Base-by-base conservation (phyloP, 768 basidiomycete species). In the Dentipellis sp. region DNA sequence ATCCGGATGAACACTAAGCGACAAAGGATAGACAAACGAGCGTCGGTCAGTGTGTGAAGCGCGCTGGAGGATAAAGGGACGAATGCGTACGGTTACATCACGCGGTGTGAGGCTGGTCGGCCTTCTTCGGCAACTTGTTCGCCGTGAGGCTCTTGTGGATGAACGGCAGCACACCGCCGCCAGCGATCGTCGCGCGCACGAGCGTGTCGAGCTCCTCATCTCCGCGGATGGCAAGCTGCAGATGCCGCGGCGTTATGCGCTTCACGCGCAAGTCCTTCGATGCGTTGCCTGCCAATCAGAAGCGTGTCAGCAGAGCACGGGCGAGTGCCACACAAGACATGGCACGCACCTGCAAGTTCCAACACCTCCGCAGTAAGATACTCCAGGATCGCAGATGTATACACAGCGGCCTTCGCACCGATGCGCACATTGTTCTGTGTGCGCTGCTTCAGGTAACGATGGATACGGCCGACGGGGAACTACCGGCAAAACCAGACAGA, bases 391-490 rank as follows among this genome's bases (percentile, higher is more conserved):
- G 94, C 94, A 38, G 90, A 86, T n/a, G 91, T 92, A 70, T 95
- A 95, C 14, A 97, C 94, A 9, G 94, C 93, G 23, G 94, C 94
- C 69, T 97, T 97, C n/a, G 93, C 94, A 29, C 94, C 94, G 61
- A 98, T 92, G 38, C 94, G 88, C 54, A 95, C 86, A 66, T 94
- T 94, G 72, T 94, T 87, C 68, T 93, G 90, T 16, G 91, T 95
- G 61, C 88, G 81, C 66, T 86, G 86, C 69, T 97, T 94, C 62
- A 97, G 74, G 73, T 91, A 95, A 75, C 94, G 83, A 69, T 98
- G 94, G 56, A 97, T 94, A 91, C 94, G 94, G 52, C 94, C 93
- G 47, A 97, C 94, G 38, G 94, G 93, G 71, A 97, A 97, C 92
- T 94, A 53, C 29, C 9, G 23, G 37, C 22, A 10, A 10, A 8